These are phyloP conservation scores for Monosporascus sp. DNA, from an alignment of 2,329 filamentous ascomycete genomes.

Conservation along the genomic window DNA sequence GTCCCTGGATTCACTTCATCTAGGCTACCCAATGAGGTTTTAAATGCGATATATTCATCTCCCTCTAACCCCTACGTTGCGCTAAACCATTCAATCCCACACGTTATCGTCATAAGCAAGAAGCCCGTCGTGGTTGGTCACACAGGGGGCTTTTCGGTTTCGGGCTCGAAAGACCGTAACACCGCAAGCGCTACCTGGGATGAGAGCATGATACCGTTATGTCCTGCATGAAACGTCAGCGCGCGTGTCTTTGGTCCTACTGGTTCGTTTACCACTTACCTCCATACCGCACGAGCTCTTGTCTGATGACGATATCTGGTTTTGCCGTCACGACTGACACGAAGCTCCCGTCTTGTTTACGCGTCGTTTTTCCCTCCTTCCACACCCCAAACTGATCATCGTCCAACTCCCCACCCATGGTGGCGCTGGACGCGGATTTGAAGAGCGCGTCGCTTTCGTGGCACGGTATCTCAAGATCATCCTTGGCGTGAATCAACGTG, in stretches of 20 bases:
- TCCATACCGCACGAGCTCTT: conserved; percentile 51
- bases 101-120: neutral
- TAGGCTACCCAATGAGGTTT: too few relatives aligned
- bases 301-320: conserved; percentile 43
- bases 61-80: too few relatives aligned
- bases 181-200: conserved; percentile 60
- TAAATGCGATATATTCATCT: too few relatives aligned
- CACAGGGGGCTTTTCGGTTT: neutral
- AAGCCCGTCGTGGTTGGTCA: neutral
- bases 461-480: conserved; percentile 81
- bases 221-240: conserved; percentile 42
- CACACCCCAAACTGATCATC: conserved; percentile 34
- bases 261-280: conserved; percentile 34
- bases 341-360: conserved; percentile 42
- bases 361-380: conserved; percentile 41
- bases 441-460: conserved; percentile 63
- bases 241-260: neutral
- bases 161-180: conserved; percentile 55
- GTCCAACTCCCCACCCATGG: conserved; percentile 30
- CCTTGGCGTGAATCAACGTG: conserved; percentile 70
- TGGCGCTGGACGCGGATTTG: conserved; percentile 50
- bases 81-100: neutral
- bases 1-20: too few relatives aligned
- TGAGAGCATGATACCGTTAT: conserved; percentile 65
- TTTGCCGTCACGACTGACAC: conserved; percentile 40